Evolutionary conservation across 1,139 yeast genomes (phyloP).

Genomic region (Meyerozyma elateridarum): DNA sequence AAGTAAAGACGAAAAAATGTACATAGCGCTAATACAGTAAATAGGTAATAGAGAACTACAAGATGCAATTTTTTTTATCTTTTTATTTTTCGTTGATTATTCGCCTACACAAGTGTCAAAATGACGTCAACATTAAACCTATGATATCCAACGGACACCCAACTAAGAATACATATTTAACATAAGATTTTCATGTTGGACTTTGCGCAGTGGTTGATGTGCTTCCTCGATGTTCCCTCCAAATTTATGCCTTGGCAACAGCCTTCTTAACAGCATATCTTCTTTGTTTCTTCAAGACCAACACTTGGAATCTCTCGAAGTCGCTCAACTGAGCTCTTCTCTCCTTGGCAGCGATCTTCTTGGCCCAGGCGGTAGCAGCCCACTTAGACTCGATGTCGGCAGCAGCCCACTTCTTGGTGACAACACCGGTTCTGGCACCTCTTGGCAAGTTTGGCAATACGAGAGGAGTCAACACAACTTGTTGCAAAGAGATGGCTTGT

Average conservation of each 20-base stretch:
- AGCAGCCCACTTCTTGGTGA: conserved; percentile 91
- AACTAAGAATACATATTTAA: conserved; percentile 26
- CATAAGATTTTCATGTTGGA: conserved; percentile 4
- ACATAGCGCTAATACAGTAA: background rate
- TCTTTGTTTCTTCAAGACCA: conserved; percentile 95
- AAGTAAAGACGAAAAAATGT: conserved; percentile 8
- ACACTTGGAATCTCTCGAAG: conserved; percentile 99
- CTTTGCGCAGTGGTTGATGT: conserved; percentile 24
- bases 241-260: conserved; percentile 28
- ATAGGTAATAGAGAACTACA: background rate
- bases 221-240: conserved; percentile 49
- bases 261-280: conserved; percentile 87
- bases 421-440: conserved; percentile 85
- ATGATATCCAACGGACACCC: conserved; percentile 28
- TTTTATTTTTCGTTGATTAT: background rate
- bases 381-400: conserved; percentile 86
- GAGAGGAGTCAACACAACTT: conserved; percentile 89
- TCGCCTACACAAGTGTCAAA: background rate
- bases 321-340: conserved; percentile 91
- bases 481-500: conserved; percentile 84
- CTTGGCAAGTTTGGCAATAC: conserved; percentile 84
- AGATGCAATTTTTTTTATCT: background rate
- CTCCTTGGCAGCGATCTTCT: conserved; percentile 93
- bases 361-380: conserved; percentile 94
- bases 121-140: conserved; percentile 30